Conservation (phyloP, 352 stramenopile species). For the Phytophthora ohioensis region DNA sequence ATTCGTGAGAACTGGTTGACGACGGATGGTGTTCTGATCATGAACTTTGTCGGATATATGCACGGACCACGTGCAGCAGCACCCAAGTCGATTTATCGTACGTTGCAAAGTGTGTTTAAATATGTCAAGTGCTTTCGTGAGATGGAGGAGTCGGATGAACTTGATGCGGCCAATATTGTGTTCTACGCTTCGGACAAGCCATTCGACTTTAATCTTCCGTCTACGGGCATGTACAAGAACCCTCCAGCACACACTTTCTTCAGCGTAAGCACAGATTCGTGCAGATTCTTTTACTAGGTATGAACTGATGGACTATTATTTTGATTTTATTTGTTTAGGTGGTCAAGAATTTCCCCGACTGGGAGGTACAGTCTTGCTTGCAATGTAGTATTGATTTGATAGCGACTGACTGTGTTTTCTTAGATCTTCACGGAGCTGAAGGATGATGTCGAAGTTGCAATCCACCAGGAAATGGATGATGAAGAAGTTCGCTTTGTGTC, state of each 20-base stretch:
- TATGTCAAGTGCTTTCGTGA: constrained; percentile 79
- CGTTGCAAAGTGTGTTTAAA: constrained; percentile 68
- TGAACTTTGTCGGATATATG: constrained; percentile 84
- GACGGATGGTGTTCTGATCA: constrained; percentile 64
- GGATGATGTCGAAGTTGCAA: constrained; percentile 46
- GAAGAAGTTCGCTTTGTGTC: constrained; percentile 65
- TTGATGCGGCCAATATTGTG: constrained; percentile 69
- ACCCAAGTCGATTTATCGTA: constrained; percentile 76
- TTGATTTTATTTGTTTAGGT: constrained; percentile 43
- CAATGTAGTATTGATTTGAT: background rate
- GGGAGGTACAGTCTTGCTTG: constrained; percentile 52
- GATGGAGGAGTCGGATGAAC: constrained; percentile 51
- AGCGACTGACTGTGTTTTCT: background rate
- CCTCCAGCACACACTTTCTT: constrained; percentile 63
- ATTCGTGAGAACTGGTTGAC: constrained; percentile 66
- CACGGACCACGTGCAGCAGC: constrained; percentile 57
- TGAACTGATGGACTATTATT: background rate
- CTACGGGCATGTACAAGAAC: constrained; percentile 57
- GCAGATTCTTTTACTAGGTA: constrained; percentile 4
- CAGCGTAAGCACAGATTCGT: constrained; percentile 39
- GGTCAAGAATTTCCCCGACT: constrained; percentile 67
- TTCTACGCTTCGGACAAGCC: constrained; percentile 80
- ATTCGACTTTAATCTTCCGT: constrained; percentile 72
- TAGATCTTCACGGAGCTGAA: constrained; percentile 76
- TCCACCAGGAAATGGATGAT: constrained; percentile 57